Evolutionary conservation across 148 eudicot species (phyloP).

Genomic region (Oxyria digyna): DNA sequence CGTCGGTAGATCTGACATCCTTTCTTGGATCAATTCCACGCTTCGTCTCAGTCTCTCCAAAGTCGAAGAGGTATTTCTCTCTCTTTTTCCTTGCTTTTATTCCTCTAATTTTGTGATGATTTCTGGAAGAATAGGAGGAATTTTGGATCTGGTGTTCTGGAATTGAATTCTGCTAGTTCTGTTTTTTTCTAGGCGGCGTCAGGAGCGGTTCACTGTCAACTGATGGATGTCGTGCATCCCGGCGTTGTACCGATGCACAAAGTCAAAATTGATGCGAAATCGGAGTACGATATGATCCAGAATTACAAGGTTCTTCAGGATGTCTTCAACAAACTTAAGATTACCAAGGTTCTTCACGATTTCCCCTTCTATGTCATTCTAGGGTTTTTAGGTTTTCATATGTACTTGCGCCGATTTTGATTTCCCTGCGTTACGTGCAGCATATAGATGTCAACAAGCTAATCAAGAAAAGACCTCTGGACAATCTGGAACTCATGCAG

Average conservation of each 20-base stretch:
- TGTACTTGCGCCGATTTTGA: neutral
- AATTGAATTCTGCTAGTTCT: neutral
- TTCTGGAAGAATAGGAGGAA: neutral
- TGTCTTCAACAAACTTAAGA: slow-evolving; percentile 80
- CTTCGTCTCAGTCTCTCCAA: slow-evolving; percentile 80
- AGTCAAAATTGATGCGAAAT: slow-evolving; percentile 89
- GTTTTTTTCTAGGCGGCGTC: slow-evolving; percentile 77
- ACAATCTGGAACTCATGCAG: slow-evolving; percentile 93
- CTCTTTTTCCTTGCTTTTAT: neutral
- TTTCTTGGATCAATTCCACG: slow-evolving; percentile 81
- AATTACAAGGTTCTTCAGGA: slow-evolving; percentile 94
- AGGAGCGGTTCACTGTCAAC: slow-evolving; percentile 95
- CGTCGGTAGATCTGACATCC: slow-evolving; percentile 82
- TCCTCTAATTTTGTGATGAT: neutral
- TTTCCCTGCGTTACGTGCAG: slow-evolving; percentile 21
- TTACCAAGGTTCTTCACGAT: slow-evolving; percentile 37
- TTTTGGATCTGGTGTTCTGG: neutral
- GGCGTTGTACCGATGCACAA: slow-evolving; percentile 93
- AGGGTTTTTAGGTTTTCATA: neutral
- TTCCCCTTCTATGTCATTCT: neutral
- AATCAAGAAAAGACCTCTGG: slow-evolving; percentile 76
- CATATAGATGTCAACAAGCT: slow-evolving; percentile 90
- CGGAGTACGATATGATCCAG: slow-evolving; percentile 87
- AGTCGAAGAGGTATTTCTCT: slow-evolving; percentile 67
- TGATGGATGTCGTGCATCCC: slow-evolving; percentile 81